Evolutionary conservation across 192 early-diverging fungal genomes (phyloP).

Genomic region (Rhizophagus sp.): DNA sequence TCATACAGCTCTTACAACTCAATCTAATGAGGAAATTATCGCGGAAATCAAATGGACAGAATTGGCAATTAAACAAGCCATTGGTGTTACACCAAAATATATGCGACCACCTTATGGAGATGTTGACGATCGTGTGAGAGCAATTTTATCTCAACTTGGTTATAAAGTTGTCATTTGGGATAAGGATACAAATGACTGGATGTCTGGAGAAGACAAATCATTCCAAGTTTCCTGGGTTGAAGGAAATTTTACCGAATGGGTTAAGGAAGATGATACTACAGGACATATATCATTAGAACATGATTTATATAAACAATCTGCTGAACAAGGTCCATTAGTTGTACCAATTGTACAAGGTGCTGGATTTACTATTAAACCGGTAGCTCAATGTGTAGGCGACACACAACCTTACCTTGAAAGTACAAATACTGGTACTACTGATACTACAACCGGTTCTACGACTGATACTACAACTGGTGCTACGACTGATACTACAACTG

Average conservation of each 20-base stretch:
- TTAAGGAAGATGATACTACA: conserved; percentile 21
- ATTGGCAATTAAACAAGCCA: conserved; percentile 51
- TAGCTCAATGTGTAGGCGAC: neutral
- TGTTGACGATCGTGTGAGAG: conserved; percentile 71
- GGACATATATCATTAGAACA: conserved; percentile 40
- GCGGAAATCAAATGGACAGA: conserved; percentile 62
- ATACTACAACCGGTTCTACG: no score
- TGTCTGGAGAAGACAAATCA: neutral
- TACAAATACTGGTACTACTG: neutral
- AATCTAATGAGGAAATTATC: conserved; percentile 48
- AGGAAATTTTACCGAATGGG: conserved; percentile 25
- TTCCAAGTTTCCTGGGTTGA: conserved; percentile 4
- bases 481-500: no score
- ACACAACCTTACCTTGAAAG: neutral
- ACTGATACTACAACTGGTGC: no score
- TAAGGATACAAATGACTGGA: conserved; percentile 37
- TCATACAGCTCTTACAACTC: conserved; percentile 51
- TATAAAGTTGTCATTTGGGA: conserved; percentile 39
- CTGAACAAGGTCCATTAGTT: neutral
- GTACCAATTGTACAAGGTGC: conserved; percentile 6
- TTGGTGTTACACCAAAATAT: conserved; percentile 56
- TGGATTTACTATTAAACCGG: neutral
- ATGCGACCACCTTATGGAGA: conserved; percentile 71
- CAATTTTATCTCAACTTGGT: conserved; percentile 59
- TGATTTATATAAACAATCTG: neutral